phyloP scores from a whole-genome alignment of 2,329 filamentous ascomycete species.

The Calonectria naviculata region DNA sequence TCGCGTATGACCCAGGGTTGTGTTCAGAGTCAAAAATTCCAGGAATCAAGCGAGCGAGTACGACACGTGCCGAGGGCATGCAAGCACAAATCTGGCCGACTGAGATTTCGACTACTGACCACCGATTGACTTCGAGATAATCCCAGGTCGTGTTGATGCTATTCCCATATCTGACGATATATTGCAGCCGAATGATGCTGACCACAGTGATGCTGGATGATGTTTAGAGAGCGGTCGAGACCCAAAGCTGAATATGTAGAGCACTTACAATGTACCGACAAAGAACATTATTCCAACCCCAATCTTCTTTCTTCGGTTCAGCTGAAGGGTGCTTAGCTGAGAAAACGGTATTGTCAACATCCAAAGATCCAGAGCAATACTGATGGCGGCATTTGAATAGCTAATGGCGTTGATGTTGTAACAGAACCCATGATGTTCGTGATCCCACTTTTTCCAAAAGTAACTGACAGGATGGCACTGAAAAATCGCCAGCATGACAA shows the following conservation, averaged over 20 bases:
- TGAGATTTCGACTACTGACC: neutral
- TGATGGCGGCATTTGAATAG: neutral
- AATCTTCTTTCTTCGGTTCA: neutral
- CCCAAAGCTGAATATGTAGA: neutral
- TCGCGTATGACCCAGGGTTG: neutral
- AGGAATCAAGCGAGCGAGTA: neutral
- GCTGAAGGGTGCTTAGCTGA: neutral
- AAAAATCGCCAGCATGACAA: neutral
- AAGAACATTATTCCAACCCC: neutral
- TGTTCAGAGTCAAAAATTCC: neutral
- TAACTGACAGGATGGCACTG: neutral
- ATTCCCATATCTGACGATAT: neutral
- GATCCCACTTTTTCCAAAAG: neutral
- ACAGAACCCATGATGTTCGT: neutral
- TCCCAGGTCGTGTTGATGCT: neutral
- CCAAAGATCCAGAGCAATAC: neutral
- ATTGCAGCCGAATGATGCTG: neutral
- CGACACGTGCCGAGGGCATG: neutral
- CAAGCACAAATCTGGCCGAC: neutral
- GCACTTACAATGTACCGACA: neutral
- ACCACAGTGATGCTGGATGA: neutral
- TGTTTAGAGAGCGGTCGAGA: neutral
- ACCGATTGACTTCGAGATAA: neutral
- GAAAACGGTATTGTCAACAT: neutral
- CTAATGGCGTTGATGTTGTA: neutral